Evolutionary conservation across 2,329 filamentous ascomycete species (phyloP), one percentile per base, ranked within the genome.

Genomic region (Myriosclerotinia duriaeana): DNA sequence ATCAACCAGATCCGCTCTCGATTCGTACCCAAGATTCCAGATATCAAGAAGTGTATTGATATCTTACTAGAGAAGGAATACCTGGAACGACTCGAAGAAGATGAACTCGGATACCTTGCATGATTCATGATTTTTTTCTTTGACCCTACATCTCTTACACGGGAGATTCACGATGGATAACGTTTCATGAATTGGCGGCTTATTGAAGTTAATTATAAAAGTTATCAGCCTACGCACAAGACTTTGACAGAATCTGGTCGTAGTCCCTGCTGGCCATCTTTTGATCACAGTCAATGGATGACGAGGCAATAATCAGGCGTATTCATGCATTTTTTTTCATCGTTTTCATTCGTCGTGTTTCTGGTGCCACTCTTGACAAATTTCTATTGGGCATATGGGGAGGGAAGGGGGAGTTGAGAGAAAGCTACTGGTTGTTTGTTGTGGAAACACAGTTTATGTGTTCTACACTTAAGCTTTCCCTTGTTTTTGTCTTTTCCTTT

Each of bases 31-130:
- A 96, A 96, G 80, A 86, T 99, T 40, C 84, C 87, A 20, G 95
- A 99, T 74, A 99, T 99, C 85, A 99, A 99, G 84, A 99, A 98
- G 82, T 97, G 95, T 79, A 98, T 99, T 77, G 95, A 99, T 79
- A 97, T 97, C 71, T 84, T 99, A 52, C 89, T 99, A 71, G 95
- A 99, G 83, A 99, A 99, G 83, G 95, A 99, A 79, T 99, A 99
- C 76, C 86, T 99, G 59, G 95, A 99, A 83, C 91, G 95, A 66
- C 81, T 98, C 67, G 95, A 98, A 58, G 93, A 92, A 65, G 95
- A 98, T 76, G 93, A 97, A 77, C 85, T 99, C 68, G 92, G 94
- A 66, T 98, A 98, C 78, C 87, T 98, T 71, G 94, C 94, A 74
- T 97, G 86, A 85, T 61, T 22, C 62, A 65, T 59, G n/a, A 59